A percentile compares a stretch with the other conserved stretches of the same genome.
These are phyloP conservation scores for Pestalotiopsis sp. DNA, from an alignment of 2,329 filamentous ascomycete genomes.

Conservation along the genomic window DNA sequence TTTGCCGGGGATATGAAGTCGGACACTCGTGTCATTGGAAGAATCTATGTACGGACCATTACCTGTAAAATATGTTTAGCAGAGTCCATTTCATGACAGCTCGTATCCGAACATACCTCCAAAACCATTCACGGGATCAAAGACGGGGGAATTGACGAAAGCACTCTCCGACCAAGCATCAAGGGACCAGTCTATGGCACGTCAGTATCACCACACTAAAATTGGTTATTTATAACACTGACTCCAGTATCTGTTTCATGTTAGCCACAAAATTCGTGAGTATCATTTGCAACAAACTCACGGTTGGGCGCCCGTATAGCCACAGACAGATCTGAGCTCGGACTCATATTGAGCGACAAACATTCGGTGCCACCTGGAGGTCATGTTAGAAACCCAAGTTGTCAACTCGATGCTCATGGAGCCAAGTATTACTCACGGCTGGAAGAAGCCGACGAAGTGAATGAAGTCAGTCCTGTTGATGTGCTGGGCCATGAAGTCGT, in stretches of 20 bases:
- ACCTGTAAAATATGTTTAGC: not conserved
- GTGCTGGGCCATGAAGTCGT: constrained; percentile 45
- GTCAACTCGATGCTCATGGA: not conserved
- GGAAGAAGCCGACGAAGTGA: constrained; percentile 28
- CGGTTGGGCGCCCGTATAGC: constrained; percentile 16
- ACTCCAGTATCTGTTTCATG: constrained; percentile 11
- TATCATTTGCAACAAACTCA: not conserved
- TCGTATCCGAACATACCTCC: constrained; percentile 12
- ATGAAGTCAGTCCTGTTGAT: constrained; percentile 38
- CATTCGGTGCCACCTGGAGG: constrained; percentile 17
- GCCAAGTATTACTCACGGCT: not conserved
- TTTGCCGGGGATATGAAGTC: constrained; percentile 8
- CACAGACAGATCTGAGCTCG: constrained; percentile 14
- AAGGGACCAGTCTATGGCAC: constrained; percentile 23
- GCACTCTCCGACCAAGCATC: constrained; percentile 21
- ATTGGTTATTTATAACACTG: not conserved
- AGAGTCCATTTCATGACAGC: no score
- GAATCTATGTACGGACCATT: constrained; percentile 25
- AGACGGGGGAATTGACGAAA: constrained; percentile 25
- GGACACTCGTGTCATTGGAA: not conserved
- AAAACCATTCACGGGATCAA: constrained; percentile 25
- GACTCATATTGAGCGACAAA: constrained; percentile 18
- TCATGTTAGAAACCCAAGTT: not conserved
- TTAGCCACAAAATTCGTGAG: not conserved
- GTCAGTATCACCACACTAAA: not conserved